These are phyloP conservation scores for Corymbia citriodora DNA, from an alignment of 441 rosid species.

Conservation along the genomic window DNA sequence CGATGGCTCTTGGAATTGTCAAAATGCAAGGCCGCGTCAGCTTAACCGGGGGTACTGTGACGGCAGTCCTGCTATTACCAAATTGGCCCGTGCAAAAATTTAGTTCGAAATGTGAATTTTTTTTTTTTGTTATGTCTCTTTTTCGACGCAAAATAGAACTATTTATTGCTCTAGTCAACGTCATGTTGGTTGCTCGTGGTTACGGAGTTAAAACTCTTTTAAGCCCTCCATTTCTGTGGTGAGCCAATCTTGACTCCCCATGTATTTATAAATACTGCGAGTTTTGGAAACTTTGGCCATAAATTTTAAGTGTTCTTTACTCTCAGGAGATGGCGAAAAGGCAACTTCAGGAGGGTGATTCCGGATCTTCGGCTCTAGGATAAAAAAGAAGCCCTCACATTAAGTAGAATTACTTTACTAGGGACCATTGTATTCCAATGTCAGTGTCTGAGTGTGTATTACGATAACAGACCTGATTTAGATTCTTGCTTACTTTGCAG, in stretches of 20 bases:
- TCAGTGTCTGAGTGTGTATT: neutral
- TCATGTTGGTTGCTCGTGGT: no score
- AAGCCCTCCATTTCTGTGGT: neutral
- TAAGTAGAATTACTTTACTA: constrained; percentile 27
- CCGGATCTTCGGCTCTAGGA: constrained; percentile 11
- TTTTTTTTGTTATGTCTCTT: neutral
- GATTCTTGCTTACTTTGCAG: constrained; percentile 18
- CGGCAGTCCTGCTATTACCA: neutral
- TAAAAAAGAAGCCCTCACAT: constrained; percentile 24
- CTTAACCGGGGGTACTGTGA: no score
- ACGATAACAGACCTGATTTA: neutral
- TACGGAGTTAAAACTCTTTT: neutral
- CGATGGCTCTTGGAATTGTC: neutral
- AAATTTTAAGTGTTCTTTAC: neutral
- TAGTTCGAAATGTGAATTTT: neutral
- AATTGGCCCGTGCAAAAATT: neutral
- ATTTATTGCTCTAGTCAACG: constrained; percentile 6
- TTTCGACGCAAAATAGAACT: neutral
- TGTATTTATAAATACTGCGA: neutral
- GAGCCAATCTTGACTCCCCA: no score
- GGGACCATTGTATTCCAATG: neutral
- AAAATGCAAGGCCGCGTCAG: no score
- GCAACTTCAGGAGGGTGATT: constrained; percentile 19
- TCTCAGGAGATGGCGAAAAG: constrained; percentile 28
- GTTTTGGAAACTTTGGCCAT: neutral